phyloP scores from a whole-genome alignment of 108 stramenopile species.

The Cyclotella sp. region DNA sequence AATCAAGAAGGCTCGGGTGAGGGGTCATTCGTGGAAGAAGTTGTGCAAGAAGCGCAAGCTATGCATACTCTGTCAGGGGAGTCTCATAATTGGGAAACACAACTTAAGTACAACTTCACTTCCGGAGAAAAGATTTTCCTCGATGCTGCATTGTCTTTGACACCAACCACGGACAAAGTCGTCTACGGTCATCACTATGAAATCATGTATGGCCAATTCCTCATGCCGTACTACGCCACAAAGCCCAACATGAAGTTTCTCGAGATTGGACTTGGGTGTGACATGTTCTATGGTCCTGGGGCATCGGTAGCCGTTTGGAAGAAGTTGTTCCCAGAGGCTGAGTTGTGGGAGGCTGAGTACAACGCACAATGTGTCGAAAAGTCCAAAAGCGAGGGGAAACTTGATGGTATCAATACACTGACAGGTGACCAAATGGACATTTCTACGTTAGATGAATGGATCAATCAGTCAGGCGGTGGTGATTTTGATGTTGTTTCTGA shows the following conservation, averaged over 20 bases:
- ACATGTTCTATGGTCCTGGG: slow-evolving; percentile 41
- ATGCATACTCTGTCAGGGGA: too few species aligned
- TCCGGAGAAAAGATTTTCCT: slow-evolving; percentile 11
- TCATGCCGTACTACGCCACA: slow-evolving; percentile 10
- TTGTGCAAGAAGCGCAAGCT: too few species aligned
- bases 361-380: slow-evolving; percentile 34
- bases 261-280: slow-evolving; percentile 30
- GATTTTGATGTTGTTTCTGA: slow-evolving; percentile 41
- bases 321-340: slow-evolving; percentile 38
- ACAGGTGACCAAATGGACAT: slow-evolving; percentile 39
- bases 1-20: too few species aligned
- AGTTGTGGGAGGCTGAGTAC: slow-evolving; percentile 41
- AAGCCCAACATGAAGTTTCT: slow-evolving; percentile 30
- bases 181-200: slow-evolving; percentile 17
- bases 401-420: slow-evolving; percentile 33
- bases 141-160: not conserved
- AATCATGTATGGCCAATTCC: slow-evolving; percentile 23
- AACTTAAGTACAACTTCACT: not conserved
- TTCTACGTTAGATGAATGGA: slow-evolving; percentile 31
- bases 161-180: slow-evolving; percentile 18
- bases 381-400: slow-evolving; percentile 4
- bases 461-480: slow-evolving; percentile 19
- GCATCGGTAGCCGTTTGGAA: slow-evolving; percentile 36
- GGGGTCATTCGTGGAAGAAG: too few species aligned
- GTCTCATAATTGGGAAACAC: not conserved